Evolutionary conservation across 345 rosid species (phyloP), one percentile per base, ranked within the genome.

Genomic region (Euphorbia pulcherrima): DNA sequence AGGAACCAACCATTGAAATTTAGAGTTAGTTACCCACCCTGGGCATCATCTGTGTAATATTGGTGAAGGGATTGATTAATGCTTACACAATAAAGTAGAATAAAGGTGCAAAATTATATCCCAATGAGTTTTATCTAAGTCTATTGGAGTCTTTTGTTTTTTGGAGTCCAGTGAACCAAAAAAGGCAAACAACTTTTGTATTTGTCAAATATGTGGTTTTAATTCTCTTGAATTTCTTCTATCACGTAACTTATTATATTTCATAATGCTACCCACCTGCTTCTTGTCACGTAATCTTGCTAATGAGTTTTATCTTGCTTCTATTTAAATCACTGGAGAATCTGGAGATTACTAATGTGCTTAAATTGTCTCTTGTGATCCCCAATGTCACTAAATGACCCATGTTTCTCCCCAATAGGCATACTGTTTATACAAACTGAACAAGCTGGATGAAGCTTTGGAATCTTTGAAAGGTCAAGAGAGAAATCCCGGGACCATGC

Each of bases 351-450:
- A n/a, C 11, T 23, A 14, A 24, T 46, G n/a, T 63, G 20, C 20
- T 39, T 61, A 39, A 39, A 40, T 61, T 37, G 11, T n/a, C 14
- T 39, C 12, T 21, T 59, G 39, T 7, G 53, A 26, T 27, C 9
- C 14, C 47, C 13, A 18, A 26, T 26, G 35, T 46, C 16, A 26
- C 37, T 63, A 46, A 44, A 62, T 44, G 54, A n/a, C 54, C 50
- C 30, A 11, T 27, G 35, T 13, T 63, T 62, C 47, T 4, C 23
- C 6, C 55, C 39, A 24, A 60, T 70, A 90, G 99, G 99, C 96
- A 18, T 94, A 94, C 82, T 91, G 99, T 79, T 82, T 87, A 24
- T 94, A 94, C 86, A 86, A 94, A 69, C 91, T 83, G 71, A 89
- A 94, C 85, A 89, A 88, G 83, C 69, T 88, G 69, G 87, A 85